Percentiles rank a stretch among this genome's conserved stretches.
Conservation (phyloP, 352 stramenopile genomes). For the Peronospora destructor region DNA sequence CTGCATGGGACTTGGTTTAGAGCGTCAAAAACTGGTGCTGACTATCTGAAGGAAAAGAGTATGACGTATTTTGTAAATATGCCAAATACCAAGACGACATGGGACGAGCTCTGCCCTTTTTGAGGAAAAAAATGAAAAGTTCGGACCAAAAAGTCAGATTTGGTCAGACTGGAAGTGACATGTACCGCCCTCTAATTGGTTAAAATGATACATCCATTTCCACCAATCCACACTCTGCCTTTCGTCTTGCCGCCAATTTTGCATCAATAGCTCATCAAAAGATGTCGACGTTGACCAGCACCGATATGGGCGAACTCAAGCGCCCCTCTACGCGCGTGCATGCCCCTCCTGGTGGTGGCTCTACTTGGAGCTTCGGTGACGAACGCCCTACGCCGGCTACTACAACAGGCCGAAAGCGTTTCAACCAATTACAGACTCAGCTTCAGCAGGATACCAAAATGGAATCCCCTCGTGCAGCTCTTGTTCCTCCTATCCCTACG, state of each 20-base stretch:
- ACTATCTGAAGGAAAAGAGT: too few relatives aligned
- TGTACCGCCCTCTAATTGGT: too few relatives aligned
- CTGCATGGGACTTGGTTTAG: too few relatives aligned
- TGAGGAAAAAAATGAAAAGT: too few relatives aligned
- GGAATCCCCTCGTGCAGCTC: conserved; percentile 31
- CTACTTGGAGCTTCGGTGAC: conserved; percentile 70
- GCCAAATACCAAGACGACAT: too few relatives aligned
- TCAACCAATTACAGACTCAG: conserved; percentile 15
- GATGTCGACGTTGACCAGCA: conserved; percentile 82
- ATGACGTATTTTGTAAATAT: too few relatives aligned
- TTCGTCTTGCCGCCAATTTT: too few relatives aligned
- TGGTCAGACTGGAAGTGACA: too few relatives aligned
- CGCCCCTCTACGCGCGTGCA: conserved; percentile 77
- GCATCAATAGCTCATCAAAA: background rate
- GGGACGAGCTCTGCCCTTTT: too few relatives aligned
- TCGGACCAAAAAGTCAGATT: too few relatives aligned
- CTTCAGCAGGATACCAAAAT: conserved; percentile 31
- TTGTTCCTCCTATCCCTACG: conserved; percentile 9
- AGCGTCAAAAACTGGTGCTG: too few relatives aligned
- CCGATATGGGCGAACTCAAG: conserved; percentile 79
- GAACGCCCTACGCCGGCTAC: conserved; percentile 12
- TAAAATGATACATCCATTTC: background rate
- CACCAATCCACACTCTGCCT: conserved; percentile 1
- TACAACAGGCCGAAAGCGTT: conserved; percentile 23
- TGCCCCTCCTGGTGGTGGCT: conserved; percentile 69